Percentiles rank a stretch among this genome's conserved stretches.
Conservation (phyloP, 2,329 filamentous ascomycete species). For the Colletotrichum sublineola region DNA sequence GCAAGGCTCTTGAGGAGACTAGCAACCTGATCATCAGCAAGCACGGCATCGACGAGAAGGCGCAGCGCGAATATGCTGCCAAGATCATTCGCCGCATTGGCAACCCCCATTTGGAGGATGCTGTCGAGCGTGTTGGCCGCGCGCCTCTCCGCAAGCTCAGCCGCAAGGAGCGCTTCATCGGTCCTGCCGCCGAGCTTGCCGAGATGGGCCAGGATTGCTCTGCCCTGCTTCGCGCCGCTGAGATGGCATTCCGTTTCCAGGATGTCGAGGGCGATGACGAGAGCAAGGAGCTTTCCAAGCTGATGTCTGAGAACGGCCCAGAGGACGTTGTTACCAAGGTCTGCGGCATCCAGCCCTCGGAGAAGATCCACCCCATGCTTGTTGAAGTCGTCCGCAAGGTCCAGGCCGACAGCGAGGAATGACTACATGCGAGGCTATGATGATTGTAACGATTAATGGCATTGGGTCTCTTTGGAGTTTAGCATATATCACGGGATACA, state of each 20-base stretch:
- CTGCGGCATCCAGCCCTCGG: slow-evolving; percentile 81
- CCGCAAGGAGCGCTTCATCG: slow-evolving; percentile 96
- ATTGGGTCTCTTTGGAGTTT: slow-evolving; percentile 19
- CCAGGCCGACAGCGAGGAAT: slow-evolving; percentile 72
- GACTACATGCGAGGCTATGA: slow-evolving; percentile 48
- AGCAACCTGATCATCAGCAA: slow-evolving; percentile 87
- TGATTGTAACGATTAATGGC: slow-evolving; percentile 24
- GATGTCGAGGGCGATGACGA: slow-evolving; percentile 93
- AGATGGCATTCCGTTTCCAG: slow-evolving; percentile 96
- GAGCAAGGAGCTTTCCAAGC: slow-evolving; percentile 85
- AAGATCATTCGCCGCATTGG: slow-evolving; percentile 94
- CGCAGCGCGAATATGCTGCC: slow-evolving; percentile 89
- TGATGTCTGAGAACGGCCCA: slow-evolving; percentile 80
- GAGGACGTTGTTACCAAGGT: slow-evolving; percentile 84
- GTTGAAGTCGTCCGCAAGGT: slow-evolving; percentile 86
- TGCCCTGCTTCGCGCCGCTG: slow-evolving; percentile 83
- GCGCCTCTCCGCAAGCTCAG: slow-evolving; percentile 94
- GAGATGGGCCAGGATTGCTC: slow-evolving; percentile 81
- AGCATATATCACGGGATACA: slow-evolving; percentile 35
- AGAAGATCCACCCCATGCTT: slow-evolving; percentile 83
- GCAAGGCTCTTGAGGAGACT: slow-evolving; percentile 85
- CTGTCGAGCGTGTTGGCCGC: slow-evolving; percentile 94
- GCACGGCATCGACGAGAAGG: slow-evolving; percentile 80
- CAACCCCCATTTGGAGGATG: slow-evolving; percentile 93
- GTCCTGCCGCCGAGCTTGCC: slow-evolving; percentile 89